Conservation (phyloP, 495 filamentous ascomycete genomes). For the Penicillium paxilli region DNA sequence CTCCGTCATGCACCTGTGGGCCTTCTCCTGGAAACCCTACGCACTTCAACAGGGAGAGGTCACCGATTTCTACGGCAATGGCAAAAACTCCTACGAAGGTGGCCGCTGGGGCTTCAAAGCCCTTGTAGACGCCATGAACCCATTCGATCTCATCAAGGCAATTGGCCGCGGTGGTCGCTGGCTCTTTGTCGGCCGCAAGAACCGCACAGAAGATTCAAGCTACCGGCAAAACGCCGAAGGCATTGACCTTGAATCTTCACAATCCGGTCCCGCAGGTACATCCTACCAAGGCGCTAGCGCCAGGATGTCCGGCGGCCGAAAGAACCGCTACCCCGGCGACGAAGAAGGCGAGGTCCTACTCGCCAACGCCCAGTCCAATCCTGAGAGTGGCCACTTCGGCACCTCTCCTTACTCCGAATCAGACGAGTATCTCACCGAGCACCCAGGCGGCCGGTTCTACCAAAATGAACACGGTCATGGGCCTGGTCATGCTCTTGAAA, state of each 20-base stretch:
- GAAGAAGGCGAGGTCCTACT: slow-evolving; percentile 46
- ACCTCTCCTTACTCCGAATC: slow-evolving; percentile 19
- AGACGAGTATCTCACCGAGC: slow-evolving; percentile 27
- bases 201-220: slow-evolving; percentile 49
- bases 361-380: slow-evolving; percentile 42
- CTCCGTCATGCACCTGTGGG: slow-evolving; percentile 74
- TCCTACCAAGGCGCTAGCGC: slow-evolving; percentile 35
- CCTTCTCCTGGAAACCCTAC: slow-evolving; percentile 78
- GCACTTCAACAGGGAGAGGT: slow-evolving; percentile 35
- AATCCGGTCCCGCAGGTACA: slow-evolving; percentile 20
- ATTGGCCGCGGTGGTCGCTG: slow-evolving; percentile 75
- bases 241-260: slow-evolving; percentile 32
- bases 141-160: slow-evolving; percentile 81
- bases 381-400: slow-evolving; percentile 16
- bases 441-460: slow-evolving; percentile 19
- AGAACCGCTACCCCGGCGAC: slow-evolving; percentile 20
- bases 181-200: slow-evolving; percentile 72
- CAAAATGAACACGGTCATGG: neutral
- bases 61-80: slow-evolving; percentile 49
- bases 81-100: slow-evolving; percentile 55
- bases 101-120: slow-evolving; percentile 64
- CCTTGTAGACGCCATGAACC: slow-evolving; percentile 72
- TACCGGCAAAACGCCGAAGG: slow-evolving; percentile 41
- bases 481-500: neutral
- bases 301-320: slow-evolving; percentile 21